Evolutionary conservation across 805 yeast genomes (phyloP).

Genomic region (Saccharomyces kudriavzevii): DNA sequence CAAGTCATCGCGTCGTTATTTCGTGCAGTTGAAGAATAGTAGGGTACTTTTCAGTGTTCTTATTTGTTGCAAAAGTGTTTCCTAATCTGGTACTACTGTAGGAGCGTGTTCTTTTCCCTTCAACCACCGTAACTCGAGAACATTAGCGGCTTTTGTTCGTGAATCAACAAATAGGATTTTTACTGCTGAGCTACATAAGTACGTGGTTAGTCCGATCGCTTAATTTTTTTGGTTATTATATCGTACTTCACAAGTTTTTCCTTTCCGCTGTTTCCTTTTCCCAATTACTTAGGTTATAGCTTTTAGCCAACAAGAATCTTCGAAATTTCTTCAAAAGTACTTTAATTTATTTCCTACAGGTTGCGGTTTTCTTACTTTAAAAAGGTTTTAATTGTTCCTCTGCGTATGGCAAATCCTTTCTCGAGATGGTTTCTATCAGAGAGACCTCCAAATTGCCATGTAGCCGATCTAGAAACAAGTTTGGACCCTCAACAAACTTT

Average conservation of each 20-base stretch:
- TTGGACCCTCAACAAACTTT: slow-evolving; percentile 39
- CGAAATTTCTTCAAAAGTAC: background rate
- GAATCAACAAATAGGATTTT: background rate
- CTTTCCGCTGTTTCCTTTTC: background rate
- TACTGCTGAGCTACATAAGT: background rate
- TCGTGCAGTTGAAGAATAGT: background rate
- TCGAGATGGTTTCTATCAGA: slow-evolving; percentile 47
- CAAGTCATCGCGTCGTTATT: background rate
- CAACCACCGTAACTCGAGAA: background rate
- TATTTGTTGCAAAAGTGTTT: background rate
- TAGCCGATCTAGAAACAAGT: slow-evolving; percentile 46
- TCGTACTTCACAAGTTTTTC: background rate
- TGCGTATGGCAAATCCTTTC: slow-evolving; percentile 32
- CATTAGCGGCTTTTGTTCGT: background rate
- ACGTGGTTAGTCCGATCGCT: background rate
- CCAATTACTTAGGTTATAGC: background rate
- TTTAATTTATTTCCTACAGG: background rate
- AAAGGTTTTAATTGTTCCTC: background rate
- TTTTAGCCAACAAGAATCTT: background rate
- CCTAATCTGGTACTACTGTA: background rate
- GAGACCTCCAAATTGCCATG: slow-evolving; percentile 39
- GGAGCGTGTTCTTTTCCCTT: background rate
- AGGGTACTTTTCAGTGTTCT: background rate
- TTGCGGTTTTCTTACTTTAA: background rate
- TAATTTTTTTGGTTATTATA: background rate